These are phyloP conservation scores for Lachancea lanzarotensis DNA, from an alignment of 805 yeast species.

Conservation along the genomic window DNA sequence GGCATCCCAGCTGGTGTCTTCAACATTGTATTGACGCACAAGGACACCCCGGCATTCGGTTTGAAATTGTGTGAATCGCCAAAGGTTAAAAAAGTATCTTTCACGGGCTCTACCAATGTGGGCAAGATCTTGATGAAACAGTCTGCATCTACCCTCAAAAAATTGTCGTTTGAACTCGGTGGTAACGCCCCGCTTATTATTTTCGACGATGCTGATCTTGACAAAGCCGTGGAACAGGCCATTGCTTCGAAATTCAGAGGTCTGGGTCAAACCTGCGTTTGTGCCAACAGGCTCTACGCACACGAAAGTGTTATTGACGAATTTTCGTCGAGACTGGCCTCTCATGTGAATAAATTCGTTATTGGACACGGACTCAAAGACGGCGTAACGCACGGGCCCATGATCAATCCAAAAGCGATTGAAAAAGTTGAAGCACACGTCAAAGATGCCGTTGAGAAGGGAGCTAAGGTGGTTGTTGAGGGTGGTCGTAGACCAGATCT, in stretches of 20 bases:
- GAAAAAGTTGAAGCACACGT: slow-evolving; percentile 49
- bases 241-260: slow-evolving; percentile 53
- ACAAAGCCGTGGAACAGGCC: slow-evolving; percentile 46
- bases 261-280: slow-evolving; percentile 61
- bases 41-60: slow-evolving; percentile 48
- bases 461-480: slow-evolving; percentile 44
- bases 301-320: slow-evolving; percentile 45
- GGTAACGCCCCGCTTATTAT: slow-evolving; percentile 63
- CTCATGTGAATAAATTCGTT: slow-evolving; percentile 40
- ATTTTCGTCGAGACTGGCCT: slow-evolving; percentile 40
- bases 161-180: slow-evolving; percentile 57
- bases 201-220: slow-evolving; percentile 54
- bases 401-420: slow-evolving; percentile 47
- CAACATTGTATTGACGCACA: slow-evolving; percentile 45
- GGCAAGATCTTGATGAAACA: slow-evolving; percentile 56
- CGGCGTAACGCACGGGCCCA: slow-evolving; percentile 49
- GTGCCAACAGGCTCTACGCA: slow-evolving; percentile 54
- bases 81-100: slow-evolving; percentile 49
- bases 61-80: slow-evolving; percentile 43
- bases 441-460: slow-evolving; percentile 47
- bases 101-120: slow-evolving; percentile 59
- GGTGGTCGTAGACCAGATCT: slow-evolving; percentile 48
- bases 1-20: slow-evolving; percentile 56
- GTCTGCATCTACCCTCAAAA: slow-evolving; percentile 51
- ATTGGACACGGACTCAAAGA: slow-evolving; percentile 52